Conservation (phyloP, 108 stramenopile species). For the Hondaea fermentalgiana region DNA sequence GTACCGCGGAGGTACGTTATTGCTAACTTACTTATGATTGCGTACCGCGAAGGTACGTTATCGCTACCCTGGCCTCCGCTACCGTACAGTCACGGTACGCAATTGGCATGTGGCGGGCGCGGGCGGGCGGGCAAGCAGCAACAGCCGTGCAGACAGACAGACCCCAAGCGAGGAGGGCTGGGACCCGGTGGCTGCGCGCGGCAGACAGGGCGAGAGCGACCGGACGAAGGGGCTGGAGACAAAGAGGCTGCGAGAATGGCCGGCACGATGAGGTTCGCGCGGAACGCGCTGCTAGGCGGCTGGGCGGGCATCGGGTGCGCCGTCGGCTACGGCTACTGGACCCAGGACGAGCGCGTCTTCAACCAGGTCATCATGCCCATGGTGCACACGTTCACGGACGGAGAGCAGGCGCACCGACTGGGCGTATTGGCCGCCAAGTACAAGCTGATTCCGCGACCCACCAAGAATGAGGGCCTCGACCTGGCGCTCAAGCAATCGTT, state of each 20-base stretch:
- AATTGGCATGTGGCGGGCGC: no score
- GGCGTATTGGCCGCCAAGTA: not conserved
- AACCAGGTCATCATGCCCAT: conserved; percentile 11
- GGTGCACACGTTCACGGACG: not conserved
- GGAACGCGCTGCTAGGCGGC: not conserved
- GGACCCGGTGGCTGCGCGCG: no score
- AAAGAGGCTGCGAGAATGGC: not conserved
- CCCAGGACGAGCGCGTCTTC: conserved; percentile 8
- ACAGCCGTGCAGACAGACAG: no score
- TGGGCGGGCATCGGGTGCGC: not conserved
- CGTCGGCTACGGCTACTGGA: not conserved
- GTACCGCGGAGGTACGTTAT: no score
- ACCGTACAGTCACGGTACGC: no score
- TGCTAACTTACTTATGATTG: no score
- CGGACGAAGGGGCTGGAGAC: not conserved
- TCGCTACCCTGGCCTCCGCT: no score
- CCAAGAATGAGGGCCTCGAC: not conserved
- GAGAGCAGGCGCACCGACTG: not conserved
- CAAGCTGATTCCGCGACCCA: not conserved
- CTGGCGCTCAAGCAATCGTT: not conserved
- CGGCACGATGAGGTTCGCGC: not conserved
- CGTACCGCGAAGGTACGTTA: no score
- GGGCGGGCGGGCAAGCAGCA: no score
- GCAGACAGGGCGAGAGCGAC: no score
- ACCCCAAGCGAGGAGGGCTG: no score